Conservation (phyloP, 2,329 filamentous ascomycete species). For the Curvularia hawaiiensis region DNA sequence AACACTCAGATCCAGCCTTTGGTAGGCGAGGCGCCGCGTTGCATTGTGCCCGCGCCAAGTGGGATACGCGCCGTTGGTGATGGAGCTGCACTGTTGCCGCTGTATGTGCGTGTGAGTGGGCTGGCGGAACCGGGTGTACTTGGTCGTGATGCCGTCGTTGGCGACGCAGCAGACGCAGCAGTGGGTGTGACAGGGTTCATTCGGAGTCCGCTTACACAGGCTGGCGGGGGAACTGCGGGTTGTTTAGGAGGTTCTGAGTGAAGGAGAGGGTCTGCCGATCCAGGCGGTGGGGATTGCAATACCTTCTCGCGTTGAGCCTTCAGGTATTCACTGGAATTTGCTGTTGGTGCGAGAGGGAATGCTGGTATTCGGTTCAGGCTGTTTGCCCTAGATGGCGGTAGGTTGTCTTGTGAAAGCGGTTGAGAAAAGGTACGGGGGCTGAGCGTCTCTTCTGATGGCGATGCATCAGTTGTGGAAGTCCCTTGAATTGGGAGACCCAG, state of each 20-base stretch:
- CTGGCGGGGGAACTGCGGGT: conserved; percentile 15
- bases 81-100: conserved; percentile 21
- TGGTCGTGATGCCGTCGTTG: conserved; percentile 23
- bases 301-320: conserved; percentile 43
- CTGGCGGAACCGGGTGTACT: conserved; percentile 22
- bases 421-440: conserved; percentile 28
- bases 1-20: conserved; percentile 43
- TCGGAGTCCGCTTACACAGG: conserved; percentile 35
- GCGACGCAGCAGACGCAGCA: conserved; percentile 20
- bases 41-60: conserved; percentile 46
- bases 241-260: conserved; percentile 12
- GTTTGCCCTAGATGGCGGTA: conserved; percentile 18
- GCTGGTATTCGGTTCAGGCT: conserved; percentile 33
- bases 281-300: conserved; percentile 38
- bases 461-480: conserved; percentile 23
- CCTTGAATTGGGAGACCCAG: conserved; percentile 41
- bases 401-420: conserved; percentile 21
- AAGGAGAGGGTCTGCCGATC: conserved; percentile 15
- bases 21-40: conserved; percentile 38
- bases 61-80: conserved; percentile 42
- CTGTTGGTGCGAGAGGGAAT: conserved; percentile 33
- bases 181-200: conserved; percentile 45
- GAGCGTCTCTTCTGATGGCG: conserved; percentile 20
- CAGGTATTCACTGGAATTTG: conserved; percentile 40
- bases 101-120: conserved; percentile 22